Evolutionary conservation across 2,329 filamentous ascomycete species (phyloP).

Genomic region (Colletotrichum noveboracense): DNA sequence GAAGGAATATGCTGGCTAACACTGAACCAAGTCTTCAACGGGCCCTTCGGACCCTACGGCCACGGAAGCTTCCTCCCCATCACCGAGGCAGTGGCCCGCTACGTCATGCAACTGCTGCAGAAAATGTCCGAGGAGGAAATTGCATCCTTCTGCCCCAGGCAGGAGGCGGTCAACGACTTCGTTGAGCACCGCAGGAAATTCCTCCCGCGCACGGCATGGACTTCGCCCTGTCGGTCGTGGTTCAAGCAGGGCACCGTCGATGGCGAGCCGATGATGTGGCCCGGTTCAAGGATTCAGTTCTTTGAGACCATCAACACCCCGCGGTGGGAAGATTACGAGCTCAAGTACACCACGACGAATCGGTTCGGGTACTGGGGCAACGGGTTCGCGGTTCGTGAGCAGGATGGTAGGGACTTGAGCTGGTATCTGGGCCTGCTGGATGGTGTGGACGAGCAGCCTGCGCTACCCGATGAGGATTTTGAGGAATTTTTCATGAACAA

Average conservation of each 20-base stretch:
- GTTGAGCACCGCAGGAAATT: conserved; percentile 33
- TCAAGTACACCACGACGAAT: conserved; percentile 26
- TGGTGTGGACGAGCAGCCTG: conserved; percentile 25
- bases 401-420: conserved; percentile 22
- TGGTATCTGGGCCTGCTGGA: conserved; percentile 27
- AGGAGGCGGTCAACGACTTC: conserved; percentile 32
- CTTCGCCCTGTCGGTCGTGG: conserved; percentile 29
- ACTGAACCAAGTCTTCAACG: conserved; percentile 26
- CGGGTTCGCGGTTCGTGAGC: conserved; percentile 23
- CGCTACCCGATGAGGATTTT: conserved; percentile 27
- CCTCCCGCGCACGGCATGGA: conserved; percentile 29
- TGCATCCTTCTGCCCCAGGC: conserved; percentile 26
- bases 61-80: conserved; percentile 30
- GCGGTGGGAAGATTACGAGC: conserved; percentile 31
- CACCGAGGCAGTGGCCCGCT: conserved; percentile 28
- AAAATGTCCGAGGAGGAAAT: conserved; percentile 31
- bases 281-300: conserved; percentile 29
- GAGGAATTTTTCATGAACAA: conserved; percentile 26
- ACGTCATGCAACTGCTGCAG: conserved; percentile 35
- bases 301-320: conserved; percentile 29
- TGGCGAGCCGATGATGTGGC: conserved; percentile 30
- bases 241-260: conserved; percentile 31
- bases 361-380: conserved; percentile 31
- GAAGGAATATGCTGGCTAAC: background rate
- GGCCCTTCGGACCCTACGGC: conserved; percentile 29